Evolutionary conservation across 2,329 filamentous ascomycete species (phyloP).

Genomic region (Aspergillus calidoustus): DNA sequence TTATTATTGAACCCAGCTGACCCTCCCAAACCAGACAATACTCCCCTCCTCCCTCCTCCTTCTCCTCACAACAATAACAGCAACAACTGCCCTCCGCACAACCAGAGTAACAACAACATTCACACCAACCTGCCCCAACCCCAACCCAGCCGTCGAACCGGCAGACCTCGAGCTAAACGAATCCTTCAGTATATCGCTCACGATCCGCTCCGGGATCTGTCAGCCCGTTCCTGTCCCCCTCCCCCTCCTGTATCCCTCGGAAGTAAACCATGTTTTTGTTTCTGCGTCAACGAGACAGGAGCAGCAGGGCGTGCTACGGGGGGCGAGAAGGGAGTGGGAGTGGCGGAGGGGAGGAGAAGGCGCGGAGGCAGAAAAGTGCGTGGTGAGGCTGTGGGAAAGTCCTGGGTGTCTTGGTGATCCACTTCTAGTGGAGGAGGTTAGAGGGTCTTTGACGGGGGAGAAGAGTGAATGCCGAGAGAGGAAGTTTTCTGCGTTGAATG

Average conservation of each 20-base stretch:
- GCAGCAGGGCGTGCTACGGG: neutral
- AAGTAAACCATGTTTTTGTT: slow-evolving; percentile 35
- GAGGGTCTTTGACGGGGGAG: neutral
- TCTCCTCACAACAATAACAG: slow-evolving; percentile 23
- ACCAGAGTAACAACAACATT: slow-evolving; percentile 38
- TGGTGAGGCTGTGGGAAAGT: slow-evolving; percentile 39
- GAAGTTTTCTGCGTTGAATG: slow-evolving; percentile 30
- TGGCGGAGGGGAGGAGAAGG: neutral
- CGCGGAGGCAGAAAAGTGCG: slow-evolving; percentile 29
- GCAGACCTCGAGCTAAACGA: slow-evolving; percentile 26
- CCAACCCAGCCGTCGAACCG: neutral
- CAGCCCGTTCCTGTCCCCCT: slow-evolving; percentile 32
- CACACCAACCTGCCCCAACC: slow-evolving; percentile 33
- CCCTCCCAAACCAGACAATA: slow-evolving; percentile 31
- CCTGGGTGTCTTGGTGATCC: slow-evolving; percentile 29
- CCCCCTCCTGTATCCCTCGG: slow-evolving; percentile 27
- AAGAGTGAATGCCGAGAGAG: slow-evolving; percentile 32
- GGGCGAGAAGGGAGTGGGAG: neutral
- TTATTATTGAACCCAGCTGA: slow-evolving; percentile 43
- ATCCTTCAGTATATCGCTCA: slow-evolving; percentile 26
- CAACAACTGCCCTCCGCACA: slow-evolving; percentile 29
- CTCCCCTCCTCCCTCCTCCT: slow-evolving; percentile 26
- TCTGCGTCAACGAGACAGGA: slow-evolving; percentile 28
- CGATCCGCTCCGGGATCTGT: slow-evolving; percentile 31
- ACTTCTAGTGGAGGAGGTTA: neutral